Evolutionary conservation across 306 rosid genomes (phyloP), one percentile per base, ranked within the genome.

Genomic region (Quercus bicolor): DNA sequence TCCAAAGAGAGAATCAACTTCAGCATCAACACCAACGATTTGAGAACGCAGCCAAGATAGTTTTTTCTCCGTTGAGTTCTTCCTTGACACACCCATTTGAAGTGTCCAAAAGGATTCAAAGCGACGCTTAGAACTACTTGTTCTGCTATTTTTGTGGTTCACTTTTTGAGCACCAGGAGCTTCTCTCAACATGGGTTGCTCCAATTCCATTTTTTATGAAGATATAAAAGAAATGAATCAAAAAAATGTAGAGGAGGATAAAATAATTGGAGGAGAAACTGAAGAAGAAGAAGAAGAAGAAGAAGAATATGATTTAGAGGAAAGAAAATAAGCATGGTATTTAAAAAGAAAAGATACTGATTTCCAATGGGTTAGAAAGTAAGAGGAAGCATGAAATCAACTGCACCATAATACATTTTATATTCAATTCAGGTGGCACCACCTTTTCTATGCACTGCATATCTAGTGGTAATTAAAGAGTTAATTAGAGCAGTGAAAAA

Each of bases 1-100:
- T 56, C 97, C 98, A 70, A 88, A 88, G 0, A 90, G 91, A 76
- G 98, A 87, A 11, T 84, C 76, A n/a, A 89, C 86, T 60, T 87
- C 89, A 4, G 54, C 85, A 37, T 82, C 77, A 0, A 73, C 75
- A 3, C 98, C 98, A 4, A 92, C 75, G 15, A 90, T 85, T 76
- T 92, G 91, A 1, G 91, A 88, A 1, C 89, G 75, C 6, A 94
- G 2, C 98, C 98, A 94, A 29, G 74, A 65, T 12, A 90, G 37
- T 26, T 83, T 84, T 70, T 64, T 24, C 52, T 85, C 88, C 53
- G 68, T 76, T 2, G 82, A 52, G 13, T 82, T 78, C 24, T 55
- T 64, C 57, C 40, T 56, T 0, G 88, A 82, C 8, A 81, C 53
- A 1, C 82, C 83, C 74, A 24, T 68, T 74, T 81, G 84, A 0